Evolutionary conservation across 2,329 filamentous ascomycete genomes (phyloP), one percentile per base, ranked within the genome.

Genomic region (Penicillium sp.): DNA sequence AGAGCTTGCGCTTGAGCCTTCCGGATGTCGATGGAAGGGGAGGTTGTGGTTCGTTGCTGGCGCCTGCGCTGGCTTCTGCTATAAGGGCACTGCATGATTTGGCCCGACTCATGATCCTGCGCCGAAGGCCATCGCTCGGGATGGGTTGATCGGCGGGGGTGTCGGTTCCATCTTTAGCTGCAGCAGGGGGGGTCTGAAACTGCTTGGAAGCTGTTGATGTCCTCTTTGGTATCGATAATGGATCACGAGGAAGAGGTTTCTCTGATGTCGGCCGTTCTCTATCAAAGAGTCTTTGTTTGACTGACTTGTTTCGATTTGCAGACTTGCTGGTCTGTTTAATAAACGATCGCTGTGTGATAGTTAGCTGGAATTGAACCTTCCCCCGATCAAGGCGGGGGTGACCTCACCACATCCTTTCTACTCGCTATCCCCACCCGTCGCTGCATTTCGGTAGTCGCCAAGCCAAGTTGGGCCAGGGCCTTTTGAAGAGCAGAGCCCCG

Each of bases 371-470:
- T 23, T 21, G 5, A 23, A 27, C 23, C 7, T 15, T 7, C 25
- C 27, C 27, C 31, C 1, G 31, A 44, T 38, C 19, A 31, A 16
- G 33, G 7, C 15, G n/a, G 31, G 16, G 31, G 16, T 15, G 6
- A 82, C 90, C 89, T 80, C 85, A 85, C 70, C 86, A 70, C 63
- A 39, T 69, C 89, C 70, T 87, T 87, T 52, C 91, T 85, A 77
- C 90, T 95, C 41, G 93, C 89, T 69, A 91, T 86, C 19, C 89
- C 91, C 44, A 92, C 92, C 68, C 90, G 87, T 71, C 86, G 87
- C 71, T 95, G 88, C 82, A 97, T 95, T 72, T 96, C 91, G 16
- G 86, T 84, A 53, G 95, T 87, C 64, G 94, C 89, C 51, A 84
- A 86, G 61, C 86, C 86, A 21, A 97, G 83, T 72, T 89, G 86